phyloP scores from a whole-genome alignment of 139 green algal genomes.

The Chlorella sp. region DNA sequence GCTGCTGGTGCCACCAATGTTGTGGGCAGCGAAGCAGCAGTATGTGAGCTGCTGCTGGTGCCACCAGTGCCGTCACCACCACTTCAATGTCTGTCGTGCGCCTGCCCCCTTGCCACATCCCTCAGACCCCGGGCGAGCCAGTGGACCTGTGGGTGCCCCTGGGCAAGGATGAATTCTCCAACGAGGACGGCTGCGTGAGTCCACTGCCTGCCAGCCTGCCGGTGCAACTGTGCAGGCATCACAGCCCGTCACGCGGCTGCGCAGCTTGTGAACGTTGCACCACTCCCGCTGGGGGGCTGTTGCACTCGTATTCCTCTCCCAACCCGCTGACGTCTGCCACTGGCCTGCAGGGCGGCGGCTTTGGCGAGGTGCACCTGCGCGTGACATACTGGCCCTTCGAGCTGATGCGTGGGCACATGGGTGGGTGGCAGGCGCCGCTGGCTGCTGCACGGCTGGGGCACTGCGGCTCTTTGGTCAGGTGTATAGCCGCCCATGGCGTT shows the following conservation, averaged over 20 bases:
- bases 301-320: no score
- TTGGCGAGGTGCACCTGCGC: slow-evolving; percentile 50
- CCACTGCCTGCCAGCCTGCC: background rate
- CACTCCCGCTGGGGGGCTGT: background rate
- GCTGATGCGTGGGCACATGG: slow-evolving; percentile 35
- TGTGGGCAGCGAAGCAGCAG: no score
- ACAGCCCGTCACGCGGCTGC: background rate
- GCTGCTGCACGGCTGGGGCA: no score
- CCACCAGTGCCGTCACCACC: no score
- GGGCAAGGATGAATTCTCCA: slow-evolving; percentile 52
- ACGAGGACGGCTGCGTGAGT: slow-evolving; percentile 54
- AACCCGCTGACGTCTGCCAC: no score
- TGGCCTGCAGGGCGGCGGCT: slow-evolving; percentile 32
- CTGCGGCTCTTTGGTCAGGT: no score
- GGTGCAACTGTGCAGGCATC: background rate
- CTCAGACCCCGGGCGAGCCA: slow-evolving; percentile 25
- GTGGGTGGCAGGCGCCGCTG: background rate
- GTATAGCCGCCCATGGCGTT: no score
- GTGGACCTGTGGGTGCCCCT: slow-evolving; percentile 46
- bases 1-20: no score
- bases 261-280: background rate
- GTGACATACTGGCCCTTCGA: slow-evolving; percentile 63
- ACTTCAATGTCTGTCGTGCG: no score
- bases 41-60: no score
- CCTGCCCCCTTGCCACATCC: no score